A percentile compares a stretch with the other conserved stretches of the same genome.
These are phyloP conservation scores for Hirschfeldia incana DNA, from an alignment of 345 rosid genomes.

Conservation along the genomic window DNA sequence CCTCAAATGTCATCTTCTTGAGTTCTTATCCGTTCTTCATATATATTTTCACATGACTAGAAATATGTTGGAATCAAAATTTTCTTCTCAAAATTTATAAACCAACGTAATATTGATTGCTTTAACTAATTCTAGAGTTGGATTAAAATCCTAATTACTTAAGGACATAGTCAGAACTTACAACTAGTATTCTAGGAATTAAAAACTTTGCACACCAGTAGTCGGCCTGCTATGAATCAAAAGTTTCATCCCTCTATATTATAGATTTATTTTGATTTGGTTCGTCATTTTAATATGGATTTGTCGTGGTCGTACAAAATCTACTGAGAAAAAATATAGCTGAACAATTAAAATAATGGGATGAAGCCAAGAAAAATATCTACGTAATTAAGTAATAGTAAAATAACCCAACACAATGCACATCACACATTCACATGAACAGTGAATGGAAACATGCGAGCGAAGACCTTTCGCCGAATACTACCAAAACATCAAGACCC, in stretches of 20 bases:
- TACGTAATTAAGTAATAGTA: not conserved
- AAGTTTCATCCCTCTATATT: not conserved
- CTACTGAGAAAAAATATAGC: not conserved
- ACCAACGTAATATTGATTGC: not conserved
- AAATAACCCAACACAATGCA: not conserved
- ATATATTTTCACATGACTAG: not conserved
- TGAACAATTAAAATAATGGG: too few relatives aligned
- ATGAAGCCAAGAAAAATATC: not conserved
- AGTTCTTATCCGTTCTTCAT: not conserved
- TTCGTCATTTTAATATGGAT: not conserved
- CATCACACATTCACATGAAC: not conserved
- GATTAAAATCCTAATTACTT: too few relatives aligned
- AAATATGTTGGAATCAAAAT: not conserved
- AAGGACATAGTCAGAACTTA: too few relatives aligned
- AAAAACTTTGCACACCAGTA: too few relatives aligned
- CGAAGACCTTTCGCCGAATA: not conserved
- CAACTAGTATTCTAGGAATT: too few relatives aligned
- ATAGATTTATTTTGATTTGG: not conserved
- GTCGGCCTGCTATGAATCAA: too few relatives aligned
- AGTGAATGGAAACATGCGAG: not conserved
- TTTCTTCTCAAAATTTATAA: not conserved
- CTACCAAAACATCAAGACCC: not conserved
- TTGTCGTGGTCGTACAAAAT: not conserved
- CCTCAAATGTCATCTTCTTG: not conserved
- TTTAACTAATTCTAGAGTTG: too few relatives aligned